Base-by-base conservation (phyloP, 169 alveolate genomes). In the Plasmodium vinckei region DNA sequence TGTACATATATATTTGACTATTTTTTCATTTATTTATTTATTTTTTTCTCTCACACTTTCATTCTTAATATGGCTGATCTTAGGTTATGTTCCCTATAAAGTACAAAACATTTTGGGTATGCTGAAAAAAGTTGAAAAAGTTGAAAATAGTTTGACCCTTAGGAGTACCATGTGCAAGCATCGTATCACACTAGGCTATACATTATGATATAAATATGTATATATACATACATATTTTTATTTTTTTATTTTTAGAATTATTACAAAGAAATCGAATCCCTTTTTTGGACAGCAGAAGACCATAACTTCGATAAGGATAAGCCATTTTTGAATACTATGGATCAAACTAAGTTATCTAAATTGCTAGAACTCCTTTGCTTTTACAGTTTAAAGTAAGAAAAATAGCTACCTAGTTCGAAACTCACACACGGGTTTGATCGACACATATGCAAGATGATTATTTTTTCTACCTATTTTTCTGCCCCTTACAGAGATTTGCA, bases 221-320 rank as follows among this genome's bases (percentile, higher is more conserved):
- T 23, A 13, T 73, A 23, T 59, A 10, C 56, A 23, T 57, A 15
- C 25, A 25, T 42, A 5, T 12, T 56, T 59, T 17, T 47, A 10
- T n/a, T 33, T 72, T 60, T 23, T 42, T n/a, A 47, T 9, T 23
- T 79, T 47, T 79, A 79, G 89, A 94, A 92, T 59, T 94, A 93
- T 94, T 96, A 96, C 92, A 96, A 96, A 73, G 94, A 95, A 67
- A 93, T 95, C 44, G 93, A 92, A 79, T 96, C 96, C 47, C 77
- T 94, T 33, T 96, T 96, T 88, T 96, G 98, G 98, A 94, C 97
- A 13, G 97, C 96, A 23, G 97, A 96, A 54, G 97, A 95, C 59
- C 94, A 95, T 63, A 96, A 95, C 72, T 93, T 94, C 19, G 94
- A 91, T 73, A 92, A 94, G 44, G 98, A 96, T 63, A 88, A 65